These are phyloP conservation scores for Ustilago trichophora DNA, from an alignment of 1,284 basidiomycete species.

Conservation along the genomic window DNA sequence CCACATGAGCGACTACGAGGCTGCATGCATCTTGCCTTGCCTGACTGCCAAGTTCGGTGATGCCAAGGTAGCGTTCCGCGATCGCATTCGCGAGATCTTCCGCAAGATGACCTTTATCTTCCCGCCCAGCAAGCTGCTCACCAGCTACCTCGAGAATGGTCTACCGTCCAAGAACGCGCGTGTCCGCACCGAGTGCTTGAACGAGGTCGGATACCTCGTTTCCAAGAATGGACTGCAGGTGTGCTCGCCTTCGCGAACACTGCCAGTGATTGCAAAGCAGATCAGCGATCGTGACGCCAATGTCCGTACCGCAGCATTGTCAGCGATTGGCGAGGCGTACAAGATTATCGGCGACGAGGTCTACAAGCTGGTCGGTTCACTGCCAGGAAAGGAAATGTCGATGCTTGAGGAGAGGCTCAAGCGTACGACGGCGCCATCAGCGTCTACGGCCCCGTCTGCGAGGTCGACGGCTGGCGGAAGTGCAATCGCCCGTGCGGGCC, in stretches of 20 bases:
- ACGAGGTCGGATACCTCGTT: slow-evolving; percentile 80
- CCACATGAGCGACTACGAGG: slow-evolving; percentile 87
- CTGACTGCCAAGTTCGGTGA: slow-evolving; percentile 81
- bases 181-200: slow-evolving; percentile 83
- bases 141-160: slow-evolving; percentile 71
- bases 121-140: slow-evolving; percentile 88
- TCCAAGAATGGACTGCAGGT: slow-evolving; percentile 84
- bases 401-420: slow-evolving; percentile 89
- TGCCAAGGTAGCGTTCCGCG: slow-evolving; percentile 68
- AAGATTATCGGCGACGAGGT: slow-evolving; percentile 83
- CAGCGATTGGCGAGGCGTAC: slow-evolving; percentile 83
- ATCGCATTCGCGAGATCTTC: slow-evolving; percentile 69
- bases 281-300: slow-evolving; percentile 87
- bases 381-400: slow-evolving; percentile 86
- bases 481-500: slow-evolving; percentile 6
- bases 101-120: slow-evolving; percentile 69
- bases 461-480: slow-evolving; percentile 10
- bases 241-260: slow-evolving; percentile 77
- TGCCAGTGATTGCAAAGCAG: slow-evolving; percentile 80
- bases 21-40: slow-evolving; percentile 86
- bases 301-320: slow-evolving; percentile 83
- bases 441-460: slow-evolving; percentile 1
- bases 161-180: slow-evolving; percentile 88
- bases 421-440: slow-evolving; percentile 72
- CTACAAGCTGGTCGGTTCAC: slow-evolving; percentile 79